A percentile compares a stretch with the other conserved stretches of the same genome.
Conservation (phyloP, 2,329 filamentous ascomycete species). For the Lachnellula suecica region DNA sequence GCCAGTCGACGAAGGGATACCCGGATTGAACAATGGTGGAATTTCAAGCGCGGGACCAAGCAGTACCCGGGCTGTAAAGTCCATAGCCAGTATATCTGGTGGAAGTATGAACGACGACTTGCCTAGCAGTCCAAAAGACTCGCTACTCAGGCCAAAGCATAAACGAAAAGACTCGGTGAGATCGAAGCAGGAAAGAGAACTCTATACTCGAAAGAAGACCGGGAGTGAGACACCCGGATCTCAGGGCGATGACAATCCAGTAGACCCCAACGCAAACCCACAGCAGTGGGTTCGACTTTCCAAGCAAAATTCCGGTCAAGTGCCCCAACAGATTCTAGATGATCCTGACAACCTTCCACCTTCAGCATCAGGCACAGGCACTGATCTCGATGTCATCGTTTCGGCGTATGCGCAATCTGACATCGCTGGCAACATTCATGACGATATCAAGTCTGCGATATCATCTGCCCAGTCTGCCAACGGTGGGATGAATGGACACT, state of each 20-base stretch:
- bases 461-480: slow-evolving; percentile 66
- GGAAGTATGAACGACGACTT: slow-evolving; percentile 65
- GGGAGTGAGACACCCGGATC: slow-evolving; percentile 62
- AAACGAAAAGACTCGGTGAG: slow-evolving; percentile 80
- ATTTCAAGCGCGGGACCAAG: slow-evolving; percentile 73
- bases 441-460: slow-evolving; percentile 76
- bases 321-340: slow-evolving; percentile 63
- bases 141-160: slow-evolving; percentile 62
- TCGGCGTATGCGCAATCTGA: slow-evolving; percentile 74
- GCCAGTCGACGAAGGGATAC: slow-evolving; percentile 54
- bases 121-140: slow-evolving; percentile 57
- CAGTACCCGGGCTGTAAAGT: slow-evolving; percentile 86
- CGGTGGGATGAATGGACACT: slow-evolving; percentile 54
- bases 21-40: slow-evolving; percentile 62
- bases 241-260: slow-evolving; percentile 56
- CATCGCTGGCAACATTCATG: slow-evolving; percentile 69
- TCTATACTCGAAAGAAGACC: slow-evolving; percentile 81
- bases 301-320: slow-evolving; percentile 48
- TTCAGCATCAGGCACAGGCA: slow-evolving; percentile 57
- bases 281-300: slow-evolving; percentile 62
- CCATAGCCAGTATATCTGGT: slow-evolving; percentile 80
- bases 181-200: slow-evolving; percentile 81
- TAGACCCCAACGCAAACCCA: slow-evolving; percentile 41
- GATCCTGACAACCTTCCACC: slow-evolving; percentile 66
- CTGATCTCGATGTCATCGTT: slow-evolving; percentile 81